Base-by-base conservation (phyloP, 352 stramenopile species). In the Albugo candida region DNA sequence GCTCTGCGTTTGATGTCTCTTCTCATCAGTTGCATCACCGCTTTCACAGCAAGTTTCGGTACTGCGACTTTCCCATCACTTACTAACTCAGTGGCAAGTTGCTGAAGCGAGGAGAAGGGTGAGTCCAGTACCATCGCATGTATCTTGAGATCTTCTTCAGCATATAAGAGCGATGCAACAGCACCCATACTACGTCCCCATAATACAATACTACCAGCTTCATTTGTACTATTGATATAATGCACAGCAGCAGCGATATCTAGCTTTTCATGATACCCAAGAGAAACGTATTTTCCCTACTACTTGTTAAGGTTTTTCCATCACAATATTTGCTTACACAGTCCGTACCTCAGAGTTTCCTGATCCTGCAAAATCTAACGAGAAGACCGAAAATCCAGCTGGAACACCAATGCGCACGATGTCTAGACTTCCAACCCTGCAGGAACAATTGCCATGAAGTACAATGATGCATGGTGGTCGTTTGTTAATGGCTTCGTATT, bases 371-470 rank as follows among this genome's bases (percentile, higher is more conserved):
- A 86, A 89, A 58, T 89, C 76, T 45, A 89, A 53, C n/a, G 76
- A 71, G 55, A 85, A 89, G 13, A 86, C 76, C 1, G 67, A 83
- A 34, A 89, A 89, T 5, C 71, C 76, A n/a, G 76, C 76, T 0
- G 76, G 65, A 40, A 85, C 57, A 19, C 69, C 73, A 51, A 79
- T 80, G 55, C 63, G 76, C 24, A 89, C 64, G 47, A 85, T 83
- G 54, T 89, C 73, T 5, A 86, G 49, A 6, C 60, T 69, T 31
- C 73, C 74, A 1, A 89, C 47, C 0, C 73, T 62, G 41, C 73
- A 89, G 2, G 76, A 89, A 59, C 73, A 85, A 44, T 89, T 89
- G 49, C 76, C 76, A 41, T 89, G 76, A 16, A 89, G 63, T 24
- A 89, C 65, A 24, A 89, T 57, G 41, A 89, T 86, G 47, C 76